Conservation (phyloP, 1,139 yeast species). For the Protomyces lactucae-debilis region DNA sequence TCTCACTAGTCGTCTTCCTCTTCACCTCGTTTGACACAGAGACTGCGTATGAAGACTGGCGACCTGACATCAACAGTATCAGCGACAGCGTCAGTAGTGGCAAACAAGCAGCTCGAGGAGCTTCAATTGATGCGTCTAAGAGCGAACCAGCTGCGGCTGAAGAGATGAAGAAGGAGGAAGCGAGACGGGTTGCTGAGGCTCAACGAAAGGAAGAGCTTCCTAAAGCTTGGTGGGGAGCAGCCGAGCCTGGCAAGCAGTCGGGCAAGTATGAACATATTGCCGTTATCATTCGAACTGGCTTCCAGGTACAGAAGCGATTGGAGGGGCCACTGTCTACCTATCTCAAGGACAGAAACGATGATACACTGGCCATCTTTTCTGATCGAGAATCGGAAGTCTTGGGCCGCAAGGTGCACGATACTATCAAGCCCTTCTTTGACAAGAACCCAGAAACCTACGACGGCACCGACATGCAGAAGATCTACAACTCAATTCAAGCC, state of each 20-base stretch:
- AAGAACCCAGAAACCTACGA: constrained; percentile 4
- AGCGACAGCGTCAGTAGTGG: neutral
- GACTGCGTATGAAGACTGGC: neutral
- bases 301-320: constrained; percentile 4
- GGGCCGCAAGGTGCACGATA: constrained; percentile 4
- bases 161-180: constrained; percentile 13
- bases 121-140: neutral
- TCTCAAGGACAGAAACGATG: neutral
- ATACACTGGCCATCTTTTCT: constrained; percentile 6
- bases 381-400: neutral
- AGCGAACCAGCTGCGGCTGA: neutral
- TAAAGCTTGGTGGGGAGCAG: neutral
- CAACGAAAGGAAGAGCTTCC: neutral
- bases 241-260: neutral
- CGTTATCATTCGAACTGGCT: constrained; percentile 16
- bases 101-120: neutral
- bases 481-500: neutral
- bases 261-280: constrained; percentile 1
- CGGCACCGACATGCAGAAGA: neutral
- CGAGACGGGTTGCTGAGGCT: neutral
- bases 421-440: constrained; percentile 12
- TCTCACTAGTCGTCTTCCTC: neutral
- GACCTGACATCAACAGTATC: neutral
- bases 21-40: neutral
- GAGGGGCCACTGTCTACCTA: constrained; percentile 8